Conservation (phyloP, 495 filamentous ascomycete species). For the Glarea lozoyensis region DNA sequence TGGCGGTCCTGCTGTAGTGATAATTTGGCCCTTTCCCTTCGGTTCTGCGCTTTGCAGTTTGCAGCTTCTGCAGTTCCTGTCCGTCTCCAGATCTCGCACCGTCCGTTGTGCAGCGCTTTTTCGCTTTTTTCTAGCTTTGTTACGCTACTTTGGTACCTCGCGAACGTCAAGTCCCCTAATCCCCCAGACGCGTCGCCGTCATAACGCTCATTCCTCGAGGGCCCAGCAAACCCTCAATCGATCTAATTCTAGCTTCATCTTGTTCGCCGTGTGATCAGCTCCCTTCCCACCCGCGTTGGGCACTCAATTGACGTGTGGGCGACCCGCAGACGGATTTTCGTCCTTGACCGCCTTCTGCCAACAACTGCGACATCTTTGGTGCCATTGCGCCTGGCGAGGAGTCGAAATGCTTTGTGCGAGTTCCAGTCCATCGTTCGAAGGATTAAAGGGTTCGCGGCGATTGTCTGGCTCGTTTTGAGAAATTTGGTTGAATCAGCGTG, state of each 20-base stretch:
- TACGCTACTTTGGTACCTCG: slow-evolving; percentile 10
- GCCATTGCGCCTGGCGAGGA: slow-evolving; percentile 15
- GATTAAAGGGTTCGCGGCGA: slow-evolving; percentile 20
- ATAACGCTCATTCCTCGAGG: slow-evolving; percentile 16
- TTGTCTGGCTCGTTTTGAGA: slow-evolving; percentile 7
- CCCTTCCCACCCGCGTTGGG: slow-evolving; percentile 8
- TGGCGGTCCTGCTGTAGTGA: slow-evolving; percentile 3
- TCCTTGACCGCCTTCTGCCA: slow-evolving; percentile 10
- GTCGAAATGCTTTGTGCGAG: slow-evolving; percentile 24
- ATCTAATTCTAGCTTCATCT: background rate
- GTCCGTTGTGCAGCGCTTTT: too few species aligned
- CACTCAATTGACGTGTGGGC: slow-evolving; percentile 11
- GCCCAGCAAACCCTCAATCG: slow-evolving; percentile 8
- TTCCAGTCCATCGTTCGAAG: slow-evolving; percentile 19
- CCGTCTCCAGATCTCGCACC: too few species aligned
- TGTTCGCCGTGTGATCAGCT: background rate
- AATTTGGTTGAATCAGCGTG: slow-evolving; percentile 19
- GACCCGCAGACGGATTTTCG: too few species aligned
- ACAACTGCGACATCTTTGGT: slow-evolving; percentile 15
- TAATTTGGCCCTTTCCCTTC: slow-evolving; percentile 11
- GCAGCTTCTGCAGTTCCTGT: background rate
- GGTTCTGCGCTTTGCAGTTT: slow-evolving; percentile 2
- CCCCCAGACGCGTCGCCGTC: slow-evolving; percentile 18
- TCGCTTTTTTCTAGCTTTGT: slow-evolving; percentile 1
- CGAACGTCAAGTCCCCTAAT: background rate